phyloP scores from a whole-genome alignment of 192 early-diverging fungal genomes.

The Cetraspora pellucida region DNA sequence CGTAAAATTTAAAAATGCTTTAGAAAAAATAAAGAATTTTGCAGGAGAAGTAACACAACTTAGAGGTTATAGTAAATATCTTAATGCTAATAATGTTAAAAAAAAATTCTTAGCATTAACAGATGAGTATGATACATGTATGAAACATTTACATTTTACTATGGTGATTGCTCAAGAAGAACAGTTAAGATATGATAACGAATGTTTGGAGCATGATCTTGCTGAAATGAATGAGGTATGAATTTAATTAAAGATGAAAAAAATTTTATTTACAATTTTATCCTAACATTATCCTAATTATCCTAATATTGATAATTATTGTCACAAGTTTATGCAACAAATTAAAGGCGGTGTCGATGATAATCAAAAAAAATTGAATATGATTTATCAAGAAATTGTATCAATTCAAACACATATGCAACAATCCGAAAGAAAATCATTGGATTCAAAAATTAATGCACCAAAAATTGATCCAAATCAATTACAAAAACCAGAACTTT shows the following conservation, averaged over 20 bases:
- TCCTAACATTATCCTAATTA: not conserved
- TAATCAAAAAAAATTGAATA: too few species aligned
- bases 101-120: not conserved
- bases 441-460: too few species aligned
- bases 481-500: too few species aligned
- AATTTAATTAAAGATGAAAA: not conserved
- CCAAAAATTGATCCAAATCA: too few species aligned
- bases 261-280: not conserved
- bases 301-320: too few species aligned
- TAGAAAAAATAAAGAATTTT: not conserved
- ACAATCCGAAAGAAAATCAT: too few species aligned
- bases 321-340: too few species aligned
- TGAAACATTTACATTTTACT: conserved; percentile 1
- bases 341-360: too few species aligned
- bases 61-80: conserved; percentile 1
- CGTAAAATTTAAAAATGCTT: not conserved
- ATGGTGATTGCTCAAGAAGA: not conserved
- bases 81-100: not conserved
- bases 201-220: not conserved
- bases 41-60: not conserved
- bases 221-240: not conserved
- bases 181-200: not conserved
- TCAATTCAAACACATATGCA: too few species aligned
- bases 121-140: not conserved
- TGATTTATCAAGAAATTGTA: too few species aligned